Percentiles rank a stretch among this genome's conserved stretches.
Evolutionary conservation across 2,329 filamentous ascomycete genomes (phyloP).

Genomic region (Chrysoporthe deuterocubensis): DNA sequence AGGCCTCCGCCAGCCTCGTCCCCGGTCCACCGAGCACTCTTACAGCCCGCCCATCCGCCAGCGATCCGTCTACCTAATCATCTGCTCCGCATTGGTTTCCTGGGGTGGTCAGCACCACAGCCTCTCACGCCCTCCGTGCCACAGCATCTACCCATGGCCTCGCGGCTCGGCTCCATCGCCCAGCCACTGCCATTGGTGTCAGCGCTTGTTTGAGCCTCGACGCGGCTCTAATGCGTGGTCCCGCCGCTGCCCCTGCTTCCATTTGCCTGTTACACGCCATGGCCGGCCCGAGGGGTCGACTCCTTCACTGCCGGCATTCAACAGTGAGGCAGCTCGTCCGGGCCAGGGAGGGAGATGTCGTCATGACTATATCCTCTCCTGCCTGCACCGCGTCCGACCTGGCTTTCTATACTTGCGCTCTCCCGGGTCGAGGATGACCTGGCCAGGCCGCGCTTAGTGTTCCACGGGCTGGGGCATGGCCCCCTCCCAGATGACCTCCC

Average conservation of each 20-base stretch:
- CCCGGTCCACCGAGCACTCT: too few species aligned
- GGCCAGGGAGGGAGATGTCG: neutral
- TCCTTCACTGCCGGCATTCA: neutral
- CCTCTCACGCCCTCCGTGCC: too few species aligned
- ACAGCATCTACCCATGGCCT: neutral
- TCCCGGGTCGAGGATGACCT: neutral
- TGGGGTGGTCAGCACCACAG: neutral
- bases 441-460: neutral
- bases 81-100: slow-evolving; percentile 13
- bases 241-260: neutral
- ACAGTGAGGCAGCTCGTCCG: neutral
- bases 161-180: slow-evolving; percentile 13
- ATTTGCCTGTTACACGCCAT: slow-evolving; percentile 19
- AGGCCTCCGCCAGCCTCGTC: slow-evolving; percentile 13
- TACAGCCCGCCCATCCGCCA: too few species aligned
- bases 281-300: neutral
- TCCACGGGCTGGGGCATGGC: slow-evolving; percentile 5
- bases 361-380: slow-evolving; percentile 1
- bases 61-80: neutral
- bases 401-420: slow-evolving; percentile 1
- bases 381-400: neutral
- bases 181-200: slow-evolving; percentile 15
- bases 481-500: slow-evolving; percentile 24
- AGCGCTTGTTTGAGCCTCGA: slow-evolving; percentile 16
- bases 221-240: slow-evolving; percentile 6